phyloP scores from a whole-genome alignment of 371 early-diverging fungal species.

The Batkoa obscura region DNA sequence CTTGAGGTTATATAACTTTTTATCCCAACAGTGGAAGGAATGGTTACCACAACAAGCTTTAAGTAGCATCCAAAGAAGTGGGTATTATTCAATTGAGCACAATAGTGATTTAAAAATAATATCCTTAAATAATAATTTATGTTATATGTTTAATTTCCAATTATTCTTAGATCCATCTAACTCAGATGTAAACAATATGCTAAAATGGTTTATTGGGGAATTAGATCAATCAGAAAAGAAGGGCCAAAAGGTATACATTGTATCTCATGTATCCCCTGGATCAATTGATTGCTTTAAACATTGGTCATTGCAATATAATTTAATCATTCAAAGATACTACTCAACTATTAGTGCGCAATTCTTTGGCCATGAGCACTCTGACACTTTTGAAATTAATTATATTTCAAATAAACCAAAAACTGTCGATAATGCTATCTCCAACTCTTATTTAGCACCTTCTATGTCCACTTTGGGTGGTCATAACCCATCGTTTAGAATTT shows the following conservation, averaged over 20 bases:
- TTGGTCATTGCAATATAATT: neutral
- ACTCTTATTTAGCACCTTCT: slow-evolving; percentile 8
- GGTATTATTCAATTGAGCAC: slow-evolving; percentile 8
- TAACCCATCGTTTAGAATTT: slow-evolving; percentile 10
- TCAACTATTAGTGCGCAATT: slow-evolving; percentile 9
- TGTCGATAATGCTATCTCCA: neutral
- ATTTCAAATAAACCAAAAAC: neutral
- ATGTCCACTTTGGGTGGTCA: slow-evolving; percentile 6
- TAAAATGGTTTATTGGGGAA: slow-evolving; percentile 8
- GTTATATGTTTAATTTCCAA: slow-evolving; percentile 5
- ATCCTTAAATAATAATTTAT: slow-evolving; percentile 7
- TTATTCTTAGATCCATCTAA: neutral
- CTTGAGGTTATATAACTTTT: slow-evolving; percentile 2
- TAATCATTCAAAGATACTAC: slow-evolving; percentile 6
- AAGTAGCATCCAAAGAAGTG: neutral
- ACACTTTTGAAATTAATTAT: slow-evolving; percentile 9
- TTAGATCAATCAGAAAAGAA: slow-evolving; percentile 6
- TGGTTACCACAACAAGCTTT: slow-evolving; percentile 7
- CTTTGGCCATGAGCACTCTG: slow-evolving; percentile 9
- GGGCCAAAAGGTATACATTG: slow-evolving; percentile 7
- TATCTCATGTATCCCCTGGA: slow-evolving; percentile 1
- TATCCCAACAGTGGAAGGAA: slow-evolving; percentile 8
- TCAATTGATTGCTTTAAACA: slow-evolving; percentile 1
- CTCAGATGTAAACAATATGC: slow-evolving; percentile 8
- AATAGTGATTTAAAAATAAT: slow-evolving; percentile 5